phyloP scores from a whole-genome alignment of 2,329 filamentous ascomycete species.

The Decorospora gaudefroyi region DNA sequence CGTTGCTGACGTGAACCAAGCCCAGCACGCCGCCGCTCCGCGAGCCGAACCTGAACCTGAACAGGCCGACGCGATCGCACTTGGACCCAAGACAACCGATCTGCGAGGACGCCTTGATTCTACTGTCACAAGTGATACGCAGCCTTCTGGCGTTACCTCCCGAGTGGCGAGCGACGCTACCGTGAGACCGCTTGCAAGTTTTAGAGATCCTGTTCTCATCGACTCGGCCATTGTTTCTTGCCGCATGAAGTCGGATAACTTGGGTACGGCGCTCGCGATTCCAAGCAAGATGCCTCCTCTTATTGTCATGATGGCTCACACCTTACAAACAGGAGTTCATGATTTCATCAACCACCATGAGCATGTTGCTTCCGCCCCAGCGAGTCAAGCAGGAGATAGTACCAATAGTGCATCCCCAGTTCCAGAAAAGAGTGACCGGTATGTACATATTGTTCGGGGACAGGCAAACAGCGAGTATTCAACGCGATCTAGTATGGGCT shows the following conservation, averaged over 20 bases:
- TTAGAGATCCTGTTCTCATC: constrained; percentile 6
- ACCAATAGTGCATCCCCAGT: background rate
- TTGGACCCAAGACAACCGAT: background rate
- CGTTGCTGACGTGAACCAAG: background rate
- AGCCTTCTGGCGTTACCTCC: background rate
- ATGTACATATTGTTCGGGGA: constrained; percentile 2
- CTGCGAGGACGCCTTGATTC: background rate
- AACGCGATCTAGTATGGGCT: constrained; percentile 22
- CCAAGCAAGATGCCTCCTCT: constrained; percentile 1
- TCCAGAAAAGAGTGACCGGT: constrained; percentile 17
- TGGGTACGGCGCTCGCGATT: constrained; percentile 22
- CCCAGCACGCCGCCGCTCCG: background rate
- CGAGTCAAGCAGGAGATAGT: background rate
- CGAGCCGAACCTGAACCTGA: background rate
- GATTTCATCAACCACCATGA: constrained; percentile 1
- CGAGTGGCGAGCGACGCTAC: constrained; percentile 24
- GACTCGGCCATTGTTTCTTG: constrained; percentile 26
- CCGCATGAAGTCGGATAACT: constrained; percentile 15
- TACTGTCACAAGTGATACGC: background rate
- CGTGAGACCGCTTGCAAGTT: constrained; percentile 15
- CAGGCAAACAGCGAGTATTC: constrained; percentile 20
- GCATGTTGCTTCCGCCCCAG: background rate
- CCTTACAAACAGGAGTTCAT: constrained; percentile 6
- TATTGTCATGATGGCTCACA: constrained; percentile 21
- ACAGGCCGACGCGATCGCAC: background rate